A percentile compares a stretch with the other conserved stretches of the same genome.
phyloP scores from a whole-genome alignment of 257 asterid genomes.

The Lantana camara region DNA sequence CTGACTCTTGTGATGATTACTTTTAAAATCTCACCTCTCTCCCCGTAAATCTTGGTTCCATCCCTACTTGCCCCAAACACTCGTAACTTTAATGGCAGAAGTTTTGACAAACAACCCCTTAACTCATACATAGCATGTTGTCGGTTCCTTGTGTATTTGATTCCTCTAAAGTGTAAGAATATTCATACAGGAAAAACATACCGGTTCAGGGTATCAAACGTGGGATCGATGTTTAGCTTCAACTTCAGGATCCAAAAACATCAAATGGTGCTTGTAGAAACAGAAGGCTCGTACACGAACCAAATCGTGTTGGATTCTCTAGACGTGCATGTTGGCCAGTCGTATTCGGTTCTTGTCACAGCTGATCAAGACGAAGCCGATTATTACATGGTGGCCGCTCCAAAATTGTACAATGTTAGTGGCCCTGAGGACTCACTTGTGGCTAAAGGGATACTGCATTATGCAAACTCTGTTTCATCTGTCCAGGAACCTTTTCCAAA shows the following conservation, averaged over 20 bases:
- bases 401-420: slow-evolving; percentile 28
- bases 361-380: slow-evolving; percentile 52
- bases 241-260: slow-evolving; percentile 56
- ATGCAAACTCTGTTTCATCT: slow-evolving; percentile 33
- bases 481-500: slow-evolving; percentile 44
- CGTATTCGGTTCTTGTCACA: slow-evolving; percentile 56
- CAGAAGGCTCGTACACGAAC: slow-evolving; percentile 61
- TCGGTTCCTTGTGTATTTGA: too few species aligned
- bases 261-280: slow-evolving; percentile 52
- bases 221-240: slow-evolving; percentile 46
- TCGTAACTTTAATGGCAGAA: too few species aligned
- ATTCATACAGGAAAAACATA: slow-evolving; percentile 53
- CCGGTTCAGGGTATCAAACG: slow-evolving; percentile 50
- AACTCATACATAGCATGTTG: too few species aligned
- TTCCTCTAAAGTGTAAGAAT: too few species aligned
- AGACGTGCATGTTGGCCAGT: slow-evolving; percentile 60
- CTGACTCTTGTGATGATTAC: too few species aligned
- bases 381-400: slow-evolving; percentile 48
- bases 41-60: too few species aligned
- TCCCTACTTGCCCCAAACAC: too few species aligned
- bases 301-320: slow-evolving; percentile 50
- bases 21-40: too few species aligned
- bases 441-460: slow-evolving; percentile 49
- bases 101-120: too few species aligned
- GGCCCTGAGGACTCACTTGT: slow-evolving; percentile 26